A percentile compares a stretch with the other conserved stretches of the same genome.
Conservation (phyloP, 495 filamentous ascomycete species). For the Lasiosphaeris hirsuta region DNA sequence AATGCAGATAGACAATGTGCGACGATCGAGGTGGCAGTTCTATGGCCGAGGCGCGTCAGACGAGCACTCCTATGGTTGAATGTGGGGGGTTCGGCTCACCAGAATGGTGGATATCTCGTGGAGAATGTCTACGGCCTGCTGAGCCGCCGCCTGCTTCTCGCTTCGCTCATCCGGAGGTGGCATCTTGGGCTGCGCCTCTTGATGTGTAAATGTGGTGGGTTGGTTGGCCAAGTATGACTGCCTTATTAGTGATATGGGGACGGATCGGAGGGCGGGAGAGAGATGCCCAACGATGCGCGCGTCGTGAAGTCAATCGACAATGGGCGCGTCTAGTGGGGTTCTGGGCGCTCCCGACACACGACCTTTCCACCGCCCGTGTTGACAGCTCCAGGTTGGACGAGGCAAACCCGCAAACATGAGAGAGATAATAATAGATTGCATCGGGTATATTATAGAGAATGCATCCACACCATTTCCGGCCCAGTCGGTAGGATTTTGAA, state of each 20-base stretch:
- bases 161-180: constrained; percentile 43
- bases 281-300: neutral
- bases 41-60: constrained; percentile 29
- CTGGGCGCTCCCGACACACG: no score
- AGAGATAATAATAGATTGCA: no score
- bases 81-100: constrained; percentile 44
- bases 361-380: no score
- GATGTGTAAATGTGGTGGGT: constrained; percentile 11
- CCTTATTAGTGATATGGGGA: neutral
- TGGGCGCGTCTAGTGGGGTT: no score
- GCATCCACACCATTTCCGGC: no score
- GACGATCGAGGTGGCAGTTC: constrained; percentile 91
- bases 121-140: constrained; percentile 92
- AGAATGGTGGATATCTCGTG: constrained; percentile 89
- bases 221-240: constrained; percentile 6
- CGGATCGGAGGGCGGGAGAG: neutral
- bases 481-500: no score
- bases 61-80: neutral
- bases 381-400: no score
- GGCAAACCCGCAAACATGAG: no score
- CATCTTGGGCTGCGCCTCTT: constrained; percentile 19
- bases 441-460: no score
- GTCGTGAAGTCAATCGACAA: neutral
- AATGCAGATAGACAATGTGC: constrained; percentile 88
- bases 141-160: constrained; percentile 84